These are phyloP conservation scores for Pyrenula massariospora DNA, from an alignment of 495 filamentous ascomycete species.

Conservation along the genomic window DNA sequence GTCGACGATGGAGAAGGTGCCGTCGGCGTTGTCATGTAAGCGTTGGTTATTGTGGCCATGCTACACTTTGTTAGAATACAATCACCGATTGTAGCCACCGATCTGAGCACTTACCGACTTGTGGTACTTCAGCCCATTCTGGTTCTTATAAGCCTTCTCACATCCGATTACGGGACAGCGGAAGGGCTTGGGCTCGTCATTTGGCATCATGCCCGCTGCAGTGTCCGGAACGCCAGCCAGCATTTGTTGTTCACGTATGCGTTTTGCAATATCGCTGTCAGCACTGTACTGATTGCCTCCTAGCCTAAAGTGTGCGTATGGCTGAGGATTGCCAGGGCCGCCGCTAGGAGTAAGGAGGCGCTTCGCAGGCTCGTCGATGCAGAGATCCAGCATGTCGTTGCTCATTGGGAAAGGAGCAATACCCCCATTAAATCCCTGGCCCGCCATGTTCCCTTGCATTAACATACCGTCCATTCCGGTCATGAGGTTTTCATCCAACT, in stretches of 20 bases:
- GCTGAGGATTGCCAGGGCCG: constrained; percentile 53
- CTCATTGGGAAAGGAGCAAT: constrained; percentile 29
- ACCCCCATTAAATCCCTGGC: constrained; percentile 34
- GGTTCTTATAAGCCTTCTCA: constrained; percentile 99
- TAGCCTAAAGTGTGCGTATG: constrained; percentile 54
- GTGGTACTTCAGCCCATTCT: constrained; percentile 90
- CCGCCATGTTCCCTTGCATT: constrained; percentile 47
- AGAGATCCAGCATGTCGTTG: constrained; percentile 56
- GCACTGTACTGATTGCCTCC: constrained; percentile 62
- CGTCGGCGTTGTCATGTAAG: constrained; percentile 88
- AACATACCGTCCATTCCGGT: constrained; percentile 34
- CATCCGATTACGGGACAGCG: constrained; percentile 96
- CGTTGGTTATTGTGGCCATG: constrained; percentile 96
- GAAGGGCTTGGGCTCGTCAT: constrained; percentile 84
- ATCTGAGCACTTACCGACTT: constrained; percentile 43
- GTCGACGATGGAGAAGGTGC: constrained; percentile 96
- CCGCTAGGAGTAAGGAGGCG: constrained; percentile 79
- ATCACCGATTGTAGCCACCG: constrained; percentile 1
- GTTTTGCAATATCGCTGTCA: constrained; percentile 60
- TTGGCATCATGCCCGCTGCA: constrained; percentile 32
- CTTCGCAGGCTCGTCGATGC: constrained; percentile 94
- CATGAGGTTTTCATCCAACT: constrained; percentile 48
- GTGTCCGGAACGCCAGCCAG: constrained; percentile 50
- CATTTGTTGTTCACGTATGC: constrained; percentile 64
- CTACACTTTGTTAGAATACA: constrained; percentile 32